A percentile compares a stretch with the other conserved stretches of the same genome.
These are phyloP conservation scores for Vitis rotundifolia DNA, from an alignment of 164 flowering plant species.

Conservation along the genomic window DNA sequence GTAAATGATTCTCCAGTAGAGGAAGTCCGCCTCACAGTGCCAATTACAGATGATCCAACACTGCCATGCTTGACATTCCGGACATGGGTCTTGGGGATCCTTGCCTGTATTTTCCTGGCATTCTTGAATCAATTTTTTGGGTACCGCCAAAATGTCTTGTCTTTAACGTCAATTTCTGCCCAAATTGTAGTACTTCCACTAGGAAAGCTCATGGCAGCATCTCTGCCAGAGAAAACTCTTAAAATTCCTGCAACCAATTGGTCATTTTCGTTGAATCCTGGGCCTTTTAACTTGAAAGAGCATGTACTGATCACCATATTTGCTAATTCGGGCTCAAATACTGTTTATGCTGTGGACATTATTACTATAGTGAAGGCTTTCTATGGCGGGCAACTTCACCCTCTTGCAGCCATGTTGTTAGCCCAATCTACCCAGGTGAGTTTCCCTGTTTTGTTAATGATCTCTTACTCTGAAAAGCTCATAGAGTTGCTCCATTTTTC, in stretches of 20 bases:
- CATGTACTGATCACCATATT: slow-evolving; percentile 70
- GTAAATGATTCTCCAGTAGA: slow-evolving; percentile 47
- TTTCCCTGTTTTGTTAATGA: background rate
- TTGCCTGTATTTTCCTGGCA: slow-evolving; percentile 36
- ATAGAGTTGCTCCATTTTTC: background rate
- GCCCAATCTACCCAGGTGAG: slow-evolving; percentile 57
- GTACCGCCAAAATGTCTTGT: slow-evolving; percentile 41
- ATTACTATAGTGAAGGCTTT: slow-evolving; percentile 67
- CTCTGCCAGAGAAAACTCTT: slow-evolving; percentile 25
- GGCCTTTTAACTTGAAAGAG: slow-evolving; percentile 63
- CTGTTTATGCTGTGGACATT: slow-evolving; percentile 52
- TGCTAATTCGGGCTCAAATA: slow-evolving; percentile 49
- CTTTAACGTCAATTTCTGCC: slow-evolving; percentile 43
- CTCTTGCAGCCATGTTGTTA: slow-evolving; percentile 47
- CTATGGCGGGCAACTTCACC: slow-evolving; percentile 36
- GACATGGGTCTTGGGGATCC: slow-evolving; percentile 53
- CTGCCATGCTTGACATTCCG: slow-evolving; percentile 42
- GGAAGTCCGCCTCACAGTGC: slow-evolving; percentile 53
- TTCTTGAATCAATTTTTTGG: slow-evolving; percentile 61
- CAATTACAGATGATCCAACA: slow-evolving; percentile 52
- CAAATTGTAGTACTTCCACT: slow-evolving; percentile 53
- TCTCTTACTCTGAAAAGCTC: background rate
- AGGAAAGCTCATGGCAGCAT: slow-evolving; percentile 49
- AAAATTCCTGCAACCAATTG: slow-evolving; percentile 29
- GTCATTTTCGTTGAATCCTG: slow-evolving; percentile 57